Evolutionary conservation across 2,329 filamentous ascomycete genomes (phyloP).

Genomic region (Xylariaceae sp.): DNA sequence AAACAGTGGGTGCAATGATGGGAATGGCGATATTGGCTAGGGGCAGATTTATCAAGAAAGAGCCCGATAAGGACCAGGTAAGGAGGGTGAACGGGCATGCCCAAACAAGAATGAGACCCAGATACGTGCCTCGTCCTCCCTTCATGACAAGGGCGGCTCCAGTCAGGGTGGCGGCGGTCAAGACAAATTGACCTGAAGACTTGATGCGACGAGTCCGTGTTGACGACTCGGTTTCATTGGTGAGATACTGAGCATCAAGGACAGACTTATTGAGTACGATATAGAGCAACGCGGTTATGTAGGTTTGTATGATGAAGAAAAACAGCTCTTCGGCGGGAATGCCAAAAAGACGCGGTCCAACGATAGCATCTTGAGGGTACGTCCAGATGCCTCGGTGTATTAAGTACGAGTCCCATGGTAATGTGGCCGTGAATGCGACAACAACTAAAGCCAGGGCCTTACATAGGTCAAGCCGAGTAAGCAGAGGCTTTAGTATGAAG

Average conservation of each 20-base stretch:
- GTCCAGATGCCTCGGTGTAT: conserved; percentile 67
- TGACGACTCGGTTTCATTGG: conserved; percentile 27
- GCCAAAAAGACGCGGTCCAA: conserved; percentile 58
- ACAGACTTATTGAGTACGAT: conserved; percentile 63
- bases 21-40: conserved; percentile 53
- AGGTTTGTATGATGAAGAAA: conserved; percentile 75
- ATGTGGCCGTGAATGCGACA: conserved; percentile 63
- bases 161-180: conserved; percentile 40
- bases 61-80: conserved; percentile 60
- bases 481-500: conserved; percentile 55
- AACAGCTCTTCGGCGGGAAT: conserved; percentile 71
- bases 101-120: conserved; percentile 68
- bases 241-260: conserved; percentile 44
- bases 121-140: conserved; percentile 55
- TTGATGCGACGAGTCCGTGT: conserved; percentile 27
- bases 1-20: conserved; percentile 61
- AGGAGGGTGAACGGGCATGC: conserved; percentile 62
- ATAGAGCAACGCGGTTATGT: conserved; percentile 66
- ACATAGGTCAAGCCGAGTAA: conserved; percentile 58
- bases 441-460: conserved; percentile 58
- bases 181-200: conserved; percentile 45
- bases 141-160: conserved; percentile 43
- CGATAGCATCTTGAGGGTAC: conserved; percentile 61
- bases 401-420: conserved; percentile 74
- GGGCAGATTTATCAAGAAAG: conserved; percentile 60